Conservation (phyloP, 176 grass and related monocot genomes). For the Aegilops tauschii region DNA sequence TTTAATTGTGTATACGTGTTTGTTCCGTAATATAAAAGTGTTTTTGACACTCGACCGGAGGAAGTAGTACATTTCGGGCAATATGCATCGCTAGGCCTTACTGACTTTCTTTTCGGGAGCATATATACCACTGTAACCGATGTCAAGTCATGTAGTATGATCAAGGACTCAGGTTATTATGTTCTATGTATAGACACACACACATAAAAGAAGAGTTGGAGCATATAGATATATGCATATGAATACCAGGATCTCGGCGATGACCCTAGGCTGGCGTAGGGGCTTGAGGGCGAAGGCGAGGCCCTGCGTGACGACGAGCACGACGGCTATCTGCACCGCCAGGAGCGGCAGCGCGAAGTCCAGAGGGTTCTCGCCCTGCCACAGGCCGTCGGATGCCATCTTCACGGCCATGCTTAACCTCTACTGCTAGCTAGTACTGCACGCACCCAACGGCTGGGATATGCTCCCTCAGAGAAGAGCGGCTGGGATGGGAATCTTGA, state of each 20-base stretch:
- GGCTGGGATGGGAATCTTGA: background rate
- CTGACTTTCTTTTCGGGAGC: too few relatives aligned
- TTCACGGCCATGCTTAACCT: slow-evolving; percentile 26
- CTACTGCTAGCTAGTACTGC: background rate
- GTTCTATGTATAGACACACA: too few relatives aligned
- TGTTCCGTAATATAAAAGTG: too few relatives aligned
- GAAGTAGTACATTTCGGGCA: too few relatives aligned
- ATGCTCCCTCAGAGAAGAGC: background rate
- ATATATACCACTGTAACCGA: too few relatives aligned
- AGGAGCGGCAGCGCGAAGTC: slow-evolving; percentile 44
- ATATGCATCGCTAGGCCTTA: too few relatives aligned
- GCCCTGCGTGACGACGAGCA: slow-evolving; percentile 33
- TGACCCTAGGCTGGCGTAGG: slow-evolving; percentile 48
- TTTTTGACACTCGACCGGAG: too few relatives aligned
- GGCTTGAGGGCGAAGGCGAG: slow-evolving; percentile 42
- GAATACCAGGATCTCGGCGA: slow-evolving; percentile 49
- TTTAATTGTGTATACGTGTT: too few relatives aligned
- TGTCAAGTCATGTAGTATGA: too few relatives aligned
- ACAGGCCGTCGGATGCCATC: slow-evolving; percentile 55
- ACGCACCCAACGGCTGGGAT: background rate
- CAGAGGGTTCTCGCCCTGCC: slow-evolving; percentile 58
- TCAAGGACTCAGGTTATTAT: too few relatives aligned
- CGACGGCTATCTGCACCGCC: slow-evolving; percentile 39
- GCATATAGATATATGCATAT: too few relatives aligned
- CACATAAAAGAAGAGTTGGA: too few relatives aligned